These are phyloP conservation scores for Diaporthe citri DNA, from an alignment of 2,329 filamentous ascomycete species.

Conservation along the genomic window DNA sequence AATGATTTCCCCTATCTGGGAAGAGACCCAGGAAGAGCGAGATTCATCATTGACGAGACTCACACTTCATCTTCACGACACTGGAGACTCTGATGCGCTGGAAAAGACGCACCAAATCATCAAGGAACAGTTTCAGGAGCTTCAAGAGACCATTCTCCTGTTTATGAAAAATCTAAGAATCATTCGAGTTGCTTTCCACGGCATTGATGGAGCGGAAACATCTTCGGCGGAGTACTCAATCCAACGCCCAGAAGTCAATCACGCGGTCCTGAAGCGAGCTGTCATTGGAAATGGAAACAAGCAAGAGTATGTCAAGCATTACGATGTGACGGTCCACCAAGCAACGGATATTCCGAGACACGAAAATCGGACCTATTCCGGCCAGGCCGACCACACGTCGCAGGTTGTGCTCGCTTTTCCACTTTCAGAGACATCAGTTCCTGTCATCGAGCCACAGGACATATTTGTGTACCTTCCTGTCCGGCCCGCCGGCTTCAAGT, in stretches of 20 bases:
- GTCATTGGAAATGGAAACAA: neutral
- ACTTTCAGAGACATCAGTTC: conserved; percentile 47
- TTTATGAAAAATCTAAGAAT: conserved; percentile 56
- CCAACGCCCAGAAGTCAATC: conserved; percentile 12
- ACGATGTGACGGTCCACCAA: conserved; percentile 35
- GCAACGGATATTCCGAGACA: conserved; percentile 43
- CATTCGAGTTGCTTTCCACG: conserved; percentile 50
- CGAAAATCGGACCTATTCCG: conserved; percentile 42
- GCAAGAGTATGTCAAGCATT: neutral
- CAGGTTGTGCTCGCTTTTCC: conserved; percentile 62
- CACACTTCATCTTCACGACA: conserved; percentile 37
- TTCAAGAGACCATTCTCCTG: conserved; percentile 55
- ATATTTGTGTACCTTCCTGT: conserved; percentile 62
- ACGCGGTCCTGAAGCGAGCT: conserved; percentile 42
- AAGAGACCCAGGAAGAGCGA: conserved; percentile 14
- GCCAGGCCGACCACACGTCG: conserved; percentile 40
- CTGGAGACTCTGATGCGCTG: conserved; percentile 8
- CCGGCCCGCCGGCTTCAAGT: conserved; percentile 58
- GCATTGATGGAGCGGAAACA: conserved; percentile 37
- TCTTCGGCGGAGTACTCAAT: conserved; percentile 40
- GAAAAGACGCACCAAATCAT: conserved; percentile 44
- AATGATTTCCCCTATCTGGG: conserved; percentile 49
- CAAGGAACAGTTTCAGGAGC: conserved; percentile 50
- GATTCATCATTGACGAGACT: conserved; percentile 34
- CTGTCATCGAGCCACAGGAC: conserved; percentile 55